Evolutionary conservation across 495 filamentous ascomycete genomes (phyloP).

Genomic region (Aspergillus hancockii): DNA sequence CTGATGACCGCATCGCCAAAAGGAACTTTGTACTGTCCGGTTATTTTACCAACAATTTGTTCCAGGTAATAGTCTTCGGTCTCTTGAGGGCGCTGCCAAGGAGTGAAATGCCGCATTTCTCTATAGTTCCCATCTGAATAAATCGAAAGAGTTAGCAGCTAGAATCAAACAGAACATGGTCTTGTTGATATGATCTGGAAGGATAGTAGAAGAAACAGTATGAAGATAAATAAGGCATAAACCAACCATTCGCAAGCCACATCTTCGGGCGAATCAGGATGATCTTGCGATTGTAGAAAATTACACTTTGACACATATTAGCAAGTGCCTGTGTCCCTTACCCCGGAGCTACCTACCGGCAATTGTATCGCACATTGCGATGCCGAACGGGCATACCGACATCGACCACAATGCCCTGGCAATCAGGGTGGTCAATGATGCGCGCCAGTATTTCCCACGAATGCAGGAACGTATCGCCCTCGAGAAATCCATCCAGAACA

Average conservation of each 20-base stretch:
- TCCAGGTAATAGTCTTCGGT: conserved; percentile 76
- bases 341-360: conserved; percentile 40
- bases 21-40: conserved; percentile 61
- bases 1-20: conserved; percentile 78
- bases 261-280: conserved; percentile 81
- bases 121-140: conserved; percentile 41
- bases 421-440: conserved; percentile 64
- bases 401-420: conserved; percentile 78
- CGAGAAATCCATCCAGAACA: conserved; percentile 68
- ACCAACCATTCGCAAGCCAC: conserved; percentile 71
- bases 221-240: background rate
- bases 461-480: conserved; percentile 58
- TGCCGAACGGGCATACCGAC: conserved; percentile 69
- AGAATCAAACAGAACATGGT: background rate
- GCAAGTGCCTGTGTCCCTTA: background rate
- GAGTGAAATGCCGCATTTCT: conserved; percentile 61
- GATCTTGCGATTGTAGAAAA: conserved; percentile 67
- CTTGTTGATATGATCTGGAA: background rate
- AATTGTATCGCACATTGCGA: conserved; percentile 72
- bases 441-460: conserved; percentile 70
- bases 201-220: background rate
- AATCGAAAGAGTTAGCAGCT: background rate
- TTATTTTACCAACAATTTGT: conserved; percentile 59
- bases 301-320: conserved; percentile 37
- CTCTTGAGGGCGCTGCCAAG: conserved; percentile 59